Evolutionary conservation across 192 early-diverging fungal species (phyloP), one percentile per base, ranked within the genome.

Genomic region (Mortierella antarctica): DNA sequence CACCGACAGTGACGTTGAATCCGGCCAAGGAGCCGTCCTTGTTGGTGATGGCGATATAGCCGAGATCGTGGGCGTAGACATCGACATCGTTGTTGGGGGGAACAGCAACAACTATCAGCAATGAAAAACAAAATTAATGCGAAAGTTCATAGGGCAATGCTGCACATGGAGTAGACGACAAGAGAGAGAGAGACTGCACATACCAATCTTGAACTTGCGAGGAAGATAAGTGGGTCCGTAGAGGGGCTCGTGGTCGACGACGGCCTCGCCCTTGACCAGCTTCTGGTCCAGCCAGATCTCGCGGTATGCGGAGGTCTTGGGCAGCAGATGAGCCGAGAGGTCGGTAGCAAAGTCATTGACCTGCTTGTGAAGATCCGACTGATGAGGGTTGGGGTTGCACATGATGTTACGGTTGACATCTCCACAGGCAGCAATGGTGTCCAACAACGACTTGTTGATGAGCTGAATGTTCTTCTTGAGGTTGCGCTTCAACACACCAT

Each of bases 341-440:
- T 92, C 83, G 15, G 78, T 81, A 10, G 92, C 85, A 67, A 98
- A 95, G 44, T 90, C 85, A 49, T 90, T 86, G 11, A 97, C 89
- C 62, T 95, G 89, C 40, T 84, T 86, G 85, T 98, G 96, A 44
- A 97, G 74, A 54, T 93, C 88, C 39, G 94, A 90, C 65, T 90
- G 85, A 40, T 89, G 84, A 78, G 95, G 95, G 83, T 95, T 94
- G 65, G 96, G 94, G 79, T 92, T 95, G 78, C 93, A 93, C 83
- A 97, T 96, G 66, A 98, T 95, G 88, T 97, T 98, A 68, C 97
- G 91, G 88, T 98, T 98, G 70, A 98, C 97, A 85, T 98, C 97
- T 67, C 97, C 97, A 84, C 97, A 98, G 56, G 97, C 97, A 50
- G 97, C 97, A 54, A 98, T 89, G 41, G 96, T 97, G 84, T 96